phyloP scores from a whole-genome alignment of 352 stramenopile species.

The Thraustotheca clavata region DNA sequence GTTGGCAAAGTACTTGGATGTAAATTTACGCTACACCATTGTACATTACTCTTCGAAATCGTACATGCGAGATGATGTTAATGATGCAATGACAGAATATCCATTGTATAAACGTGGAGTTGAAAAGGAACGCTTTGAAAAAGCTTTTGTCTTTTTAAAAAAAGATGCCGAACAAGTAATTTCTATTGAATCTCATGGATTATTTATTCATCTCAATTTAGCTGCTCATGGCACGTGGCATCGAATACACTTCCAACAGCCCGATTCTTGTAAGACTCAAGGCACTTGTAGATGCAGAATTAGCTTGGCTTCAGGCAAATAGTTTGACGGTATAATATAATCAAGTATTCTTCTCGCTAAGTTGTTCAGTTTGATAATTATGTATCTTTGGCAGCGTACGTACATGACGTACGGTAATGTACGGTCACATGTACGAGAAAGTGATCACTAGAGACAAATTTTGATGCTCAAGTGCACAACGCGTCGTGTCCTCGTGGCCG shows the following conservation, averaged over 20 bases:
- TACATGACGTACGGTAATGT: neutral
- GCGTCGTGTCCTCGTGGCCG: neutral
- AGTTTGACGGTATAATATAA: neutral
- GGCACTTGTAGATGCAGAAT: constrained; percentile 54
- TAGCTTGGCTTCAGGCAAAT: constrained; percentile 40
- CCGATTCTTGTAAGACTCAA: constrained; percentile 60
- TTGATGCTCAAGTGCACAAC: neutral
- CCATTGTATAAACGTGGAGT: constrained; percentile 72
- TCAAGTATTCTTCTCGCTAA: no score
- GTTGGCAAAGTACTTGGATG: constrained; percentile 81
- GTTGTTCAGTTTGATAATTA: no score
- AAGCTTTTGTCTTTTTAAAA: constrained; percentile 61
- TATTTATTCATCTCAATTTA: constrained; percentile 26
- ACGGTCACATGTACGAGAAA: neutral
- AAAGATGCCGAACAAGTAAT: constrained; percentile 81
- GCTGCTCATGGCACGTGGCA: constrained; percentile 63
- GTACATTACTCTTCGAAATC: constrained; percentile 72
- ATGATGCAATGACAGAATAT: constrained; percentile 69
- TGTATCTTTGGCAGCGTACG: neutral
- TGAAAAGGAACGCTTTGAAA: constrained; percentile 69
- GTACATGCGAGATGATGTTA: constrained; percentile 80
- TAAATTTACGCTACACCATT: constrained; percentile 77
- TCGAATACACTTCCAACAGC: constrained; percentile 56
- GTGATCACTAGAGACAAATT: neutral
- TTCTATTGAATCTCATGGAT: neutral